A percentile compares a stretch with the other conserved stretches of the same genome.
Evolutionary conservation across 2,329 filamentous ascomycete genomes (phyloP).

Genomic region (Stenocarpella maydis): DNA sequence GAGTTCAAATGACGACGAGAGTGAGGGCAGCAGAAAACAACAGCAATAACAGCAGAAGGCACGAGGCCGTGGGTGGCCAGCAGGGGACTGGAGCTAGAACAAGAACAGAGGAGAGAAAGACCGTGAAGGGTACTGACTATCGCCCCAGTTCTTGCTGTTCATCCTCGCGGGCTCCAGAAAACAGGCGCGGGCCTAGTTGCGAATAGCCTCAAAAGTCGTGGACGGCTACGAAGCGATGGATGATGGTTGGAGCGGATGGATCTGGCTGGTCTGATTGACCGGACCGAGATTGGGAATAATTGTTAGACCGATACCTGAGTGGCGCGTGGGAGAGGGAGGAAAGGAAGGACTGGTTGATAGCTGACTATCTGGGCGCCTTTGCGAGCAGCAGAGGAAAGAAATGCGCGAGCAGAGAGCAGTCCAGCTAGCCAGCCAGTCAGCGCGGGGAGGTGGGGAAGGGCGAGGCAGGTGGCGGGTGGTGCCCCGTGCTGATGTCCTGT

Average conservation of each 20-base stretch:
- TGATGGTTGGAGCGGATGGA: constrained; percentile 4
- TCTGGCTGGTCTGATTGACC: constrained; percentile 31
- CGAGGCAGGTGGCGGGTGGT: background rate
- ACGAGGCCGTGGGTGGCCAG: background rate
- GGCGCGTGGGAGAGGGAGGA: constrained; percentile 19
- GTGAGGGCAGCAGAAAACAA: background rate
- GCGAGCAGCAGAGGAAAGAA: constrained; percentile 13
- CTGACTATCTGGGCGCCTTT: constrained; percentile 31
- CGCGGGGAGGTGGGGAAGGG: constrained; percentile 18
- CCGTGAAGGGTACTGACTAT: constrained; percentile 33
- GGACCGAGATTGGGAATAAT: constrained; percentile 30
- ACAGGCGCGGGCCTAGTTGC: constrained; percentile 14
- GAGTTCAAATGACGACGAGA: too few species aligned
- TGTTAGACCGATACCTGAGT: constrained; percentile 33
- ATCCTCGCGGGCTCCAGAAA: constrained; percentile 26
- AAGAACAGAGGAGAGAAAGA: constrained; percentile 9
- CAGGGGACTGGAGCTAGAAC: background rate
- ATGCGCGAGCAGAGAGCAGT: background rate
- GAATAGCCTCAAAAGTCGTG: constrained; percentile 33
- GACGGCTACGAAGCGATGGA: background rate
- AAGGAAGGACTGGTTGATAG: constrained; percentile 32
- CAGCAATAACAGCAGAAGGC: background rate
- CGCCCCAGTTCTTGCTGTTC: constrained; percentile 37
- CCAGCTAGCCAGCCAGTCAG: constrained; percentile 2
- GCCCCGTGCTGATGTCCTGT: background rate